phyloP scores from a whole-genome alignment of 2,329 filamentous ascomycete genomes.

The Colletotrichum spaethianum region DNA sequence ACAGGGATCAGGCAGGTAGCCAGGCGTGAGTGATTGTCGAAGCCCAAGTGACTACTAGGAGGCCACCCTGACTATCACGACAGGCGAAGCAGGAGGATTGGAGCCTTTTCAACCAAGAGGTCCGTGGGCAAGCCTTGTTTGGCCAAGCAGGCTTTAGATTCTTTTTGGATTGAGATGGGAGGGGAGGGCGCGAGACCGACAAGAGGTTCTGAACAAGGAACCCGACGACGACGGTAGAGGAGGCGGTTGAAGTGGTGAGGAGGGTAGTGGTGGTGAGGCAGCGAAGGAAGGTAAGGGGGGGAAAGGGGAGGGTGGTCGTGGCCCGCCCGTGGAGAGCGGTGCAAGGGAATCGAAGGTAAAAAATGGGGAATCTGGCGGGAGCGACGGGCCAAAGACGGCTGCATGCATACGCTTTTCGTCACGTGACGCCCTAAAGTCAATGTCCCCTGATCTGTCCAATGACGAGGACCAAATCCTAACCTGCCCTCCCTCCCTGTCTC shows the following conservation, averaged over 20 bases:
- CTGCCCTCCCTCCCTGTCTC: neutral
- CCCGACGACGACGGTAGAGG: neutral
- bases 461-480: neutral
- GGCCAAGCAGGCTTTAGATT: conserved; percentile 21
- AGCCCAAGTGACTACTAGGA: neutral
- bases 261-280: neutral
- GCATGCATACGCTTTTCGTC: conserved; percentile 36
- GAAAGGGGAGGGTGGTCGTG: neutral
- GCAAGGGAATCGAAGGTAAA: conserved; percentile 37
- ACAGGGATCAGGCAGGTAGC: neutral
- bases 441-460: conserved; percentile 31
- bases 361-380: conserved; percentile 37
- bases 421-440: conserved; percentile 36
- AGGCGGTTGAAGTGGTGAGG: neutral
- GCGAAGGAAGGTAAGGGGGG: neutral
- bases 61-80: neutral
- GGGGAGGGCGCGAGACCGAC: neutral
- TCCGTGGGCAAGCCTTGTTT: conserved; percentile 23
- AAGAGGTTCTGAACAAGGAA: neutral
- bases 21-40: neutral
- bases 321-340: conserved; percentile 18
- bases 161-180: neutral
- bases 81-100: neutral
- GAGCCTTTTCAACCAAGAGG: conserved; percentile 2
- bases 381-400: conserved; percentile 38